phyloP scores from a whole-genome alignment of 495 filamentous ascomycete genomes.

The Astrothelium macrocarpum region DNA sequence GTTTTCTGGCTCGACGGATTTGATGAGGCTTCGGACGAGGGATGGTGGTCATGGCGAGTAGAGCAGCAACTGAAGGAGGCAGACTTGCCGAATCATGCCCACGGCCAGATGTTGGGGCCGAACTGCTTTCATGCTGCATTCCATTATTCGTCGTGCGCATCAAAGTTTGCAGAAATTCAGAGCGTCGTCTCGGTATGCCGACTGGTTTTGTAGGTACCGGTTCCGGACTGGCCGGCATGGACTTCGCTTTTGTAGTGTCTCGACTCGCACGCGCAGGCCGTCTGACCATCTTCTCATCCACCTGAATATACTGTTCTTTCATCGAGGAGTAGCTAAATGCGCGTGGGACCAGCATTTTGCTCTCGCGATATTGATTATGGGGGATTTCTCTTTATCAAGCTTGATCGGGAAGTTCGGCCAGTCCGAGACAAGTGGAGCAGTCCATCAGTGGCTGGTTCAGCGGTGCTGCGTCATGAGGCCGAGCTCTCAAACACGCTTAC shows the following conservation, averaged over 20 bases:
- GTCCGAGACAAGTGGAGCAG: background rate
- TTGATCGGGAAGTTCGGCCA: background rate
- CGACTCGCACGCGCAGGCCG: background rate
- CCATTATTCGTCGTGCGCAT: background rate
- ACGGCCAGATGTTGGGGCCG: background rate
- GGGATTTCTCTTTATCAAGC: background rate
- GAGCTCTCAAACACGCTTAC: background rate
- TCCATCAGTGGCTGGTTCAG: background rate
- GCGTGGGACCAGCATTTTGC: conserved; percentile 20
- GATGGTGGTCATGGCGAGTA: conserved; percentile 36
- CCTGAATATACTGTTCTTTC: conserved; percentile 2
- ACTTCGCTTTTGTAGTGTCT: background rate
- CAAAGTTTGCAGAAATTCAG: background rate
- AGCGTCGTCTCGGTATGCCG: conserved; percentile 9
- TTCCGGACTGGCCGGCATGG: conserved; percentile 7
- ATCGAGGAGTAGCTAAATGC: conserved; percentile 15
- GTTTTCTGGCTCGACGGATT: conserved; percentile 16
- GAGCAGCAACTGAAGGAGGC: conserved; percentile 35
- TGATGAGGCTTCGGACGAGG: conserved; percentile 25
- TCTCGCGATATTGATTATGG: background rate
- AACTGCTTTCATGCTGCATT: conserved; percentile 3
- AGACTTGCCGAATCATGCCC: conserved; percentile 29
- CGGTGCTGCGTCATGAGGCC: background rate
- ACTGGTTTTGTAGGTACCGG: conserved; percentile 12
- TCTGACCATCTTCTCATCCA: background rate